Evolutionary conservation across 164 flowering plant species (phyloP).

Genomic region (Vitis cinerea): DNA sequence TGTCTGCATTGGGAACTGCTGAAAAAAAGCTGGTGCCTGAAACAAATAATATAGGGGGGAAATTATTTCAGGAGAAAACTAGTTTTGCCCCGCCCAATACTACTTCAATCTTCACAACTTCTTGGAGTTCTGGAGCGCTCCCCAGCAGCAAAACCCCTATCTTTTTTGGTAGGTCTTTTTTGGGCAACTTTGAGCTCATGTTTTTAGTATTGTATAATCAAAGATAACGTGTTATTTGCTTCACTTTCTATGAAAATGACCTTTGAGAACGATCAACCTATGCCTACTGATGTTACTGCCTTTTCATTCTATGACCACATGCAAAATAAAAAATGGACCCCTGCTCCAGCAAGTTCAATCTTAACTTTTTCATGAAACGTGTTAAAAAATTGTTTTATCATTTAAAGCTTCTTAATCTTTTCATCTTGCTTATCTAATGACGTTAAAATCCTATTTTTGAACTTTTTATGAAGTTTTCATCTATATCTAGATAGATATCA

Average conservation of each 20-base stretch:
- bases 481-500: no score
- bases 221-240: neutral
- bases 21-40: constrained; percentile 40
- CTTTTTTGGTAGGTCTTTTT: constrained; percentile 50
- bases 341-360: no score
- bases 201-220: neutral
- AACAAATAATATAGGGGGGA: constrained; percentile 32
- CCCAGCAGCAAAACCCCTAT: constrained; percentile 37
- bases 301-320: no score
- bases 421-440: no score
- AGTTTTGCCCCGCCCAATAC: constrained; percentile 29
- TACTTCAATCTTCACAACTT: constrained; percentile 33
- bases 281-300: no score
- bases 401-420: no score
- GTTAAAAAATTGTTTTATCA: no score
- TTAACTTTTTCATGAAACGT: no score
- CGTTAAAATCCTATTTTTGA: no score
- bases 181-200: neutral
- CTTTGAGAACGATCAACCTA: no score
- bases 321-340: no score
- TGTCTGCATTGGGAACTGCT: constrained; percentile 20
- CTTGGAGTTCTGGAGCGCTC: constrained; percentile 47
- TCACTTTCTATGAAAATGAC: neutral
- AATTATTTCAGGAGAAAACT: constrained; percentile 30
- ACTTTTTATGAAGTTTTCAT: no score